Evolutionary conservation across 768 basidiomycete species (phyloP), one percentile per base, ranked within the genome.

Genomic region (Lentinula lateritia): DNA sequence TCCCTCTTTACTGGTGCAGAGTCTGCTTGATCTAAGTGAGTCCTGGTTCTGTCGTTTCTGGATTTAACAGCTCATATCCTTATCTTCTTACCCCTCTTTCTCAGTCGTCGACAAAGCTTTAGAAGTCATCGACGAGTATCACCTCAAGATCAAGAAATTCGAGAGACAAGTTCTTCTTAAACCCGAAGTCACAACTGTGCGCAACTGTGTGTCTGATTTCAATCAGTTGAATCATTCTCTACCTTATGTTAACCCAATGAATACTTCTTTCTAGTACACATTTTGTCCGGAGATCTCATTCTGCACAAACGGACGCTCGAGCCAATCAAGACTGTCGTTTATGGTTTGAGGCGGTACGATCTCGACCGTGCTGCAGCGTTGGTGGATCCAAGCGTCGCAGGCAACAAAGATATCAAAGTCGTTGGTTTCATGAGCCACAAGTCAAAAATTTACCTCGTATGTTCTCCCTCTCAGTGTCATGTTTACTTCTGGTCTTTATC

Each of bases 291-390:
- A 12, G 87, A 91, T 66, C 76, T 90, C 9, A 85, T 85, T 56
- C 73, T 88, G 63, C 86, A 87, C 69, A 90, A 88, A 67, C 80
- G 88, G 16, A 88, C 88, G 3, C 77, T 89, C 5, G 83, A 86
- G 34, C 88, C 89, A 0, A 80, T 90, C 69, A 86, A 85, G 69
- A 81, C 83, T 2, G 74, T 90, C 66, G 78, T 90, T 35, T 84
- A 83, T 61, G 83, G 84, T 2, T 70, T 91, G 45, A 74, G 89
- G 35, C 77, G 82, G 18, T 86, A 90, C 65, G 89, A 91, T 63
- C 69, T 81, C 28, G 85, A 88, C 64, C 80, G 86, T 4, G 78
- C 77, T 54, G 74, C 78, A 8, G 85, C 83, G 4, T 75, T 84
- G n/a, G 68, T 75, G 39, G 78, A 78, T 39, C 64, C 71, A 3